A percentile compares a stretch with the other conserved stretches of the same genome.
Evolutionary conservation across 768 basidiomycete species (phyloP).

Genomic region (Serendipita sp.): DNA sequence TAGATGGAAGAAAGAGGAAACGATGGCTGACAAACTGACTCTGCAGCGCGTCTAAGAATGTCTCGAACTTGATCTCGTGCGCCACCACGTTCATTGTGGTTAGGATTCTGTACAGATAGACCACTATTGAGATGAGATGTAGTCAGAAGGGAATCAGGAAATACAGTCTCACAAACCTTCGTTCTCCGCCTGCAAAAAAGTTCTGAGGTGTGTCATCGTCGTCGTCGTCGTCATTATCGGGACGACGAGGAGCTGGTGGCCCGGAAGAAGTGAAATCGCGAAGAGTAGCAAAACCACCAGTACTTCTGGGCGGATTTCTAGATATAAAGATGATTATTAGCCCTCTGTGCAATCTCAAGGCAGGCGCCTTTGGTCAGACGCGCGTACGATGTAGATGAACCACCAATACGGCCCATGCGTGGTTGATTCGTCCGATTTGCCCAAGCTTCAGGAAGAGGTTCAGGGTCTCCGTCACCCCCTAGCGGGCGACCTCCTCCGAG

Average conservation of each 20-base stretch:
- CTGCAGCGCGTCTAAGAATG: slow-evolving; percentile 62
- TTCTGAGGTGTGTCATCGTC: slow-evolving; percentile 39
- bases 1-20: neutral
- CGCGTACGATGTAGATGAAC: slow-evolving; percentile 10
- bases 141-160: neutral
- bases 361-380: slow-evolving; percentile 8
- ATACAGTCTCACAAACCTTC: slow-evolving; percentile 37
- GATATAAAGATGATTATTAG: slow-evolving; percentile 5
- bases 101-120: slow-evolving; percentile 75
- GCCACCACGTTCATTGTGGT: slow-evolving; percentile 31
- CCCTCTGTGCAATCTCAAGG: slow-evolving; percentile 7
- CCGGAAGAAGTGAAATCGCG: slow-evolving; percentile 17
- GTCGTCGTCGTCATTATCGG: slow-evolving; percentile 21
- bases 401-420: slow-evolving; percentile 11
- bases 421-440: slow-evolving; percentile 7
- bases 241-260: slow-evolving; percentile 21
- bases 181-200: slow-evolving; percentile 90
- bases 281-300: slow-evolving; percentile 22
- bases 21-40: slow-evolving; percentile 32
- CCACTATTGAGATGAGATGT: slow-evolving; percentile 34
- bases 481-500: slow-evolving; percentile 28
- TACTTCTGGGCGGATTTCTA: slow-evolving; percentile 11
- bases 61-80: slow-evolving; percentile 43
- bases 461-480: slow-evolving; percentile 27
- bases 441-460: slow-evolving; percentile 28